Evolutionary conservation across 169 alveolate genomes (phyloP).

Genomic region (Plasmodium coatneyi): DNA sequence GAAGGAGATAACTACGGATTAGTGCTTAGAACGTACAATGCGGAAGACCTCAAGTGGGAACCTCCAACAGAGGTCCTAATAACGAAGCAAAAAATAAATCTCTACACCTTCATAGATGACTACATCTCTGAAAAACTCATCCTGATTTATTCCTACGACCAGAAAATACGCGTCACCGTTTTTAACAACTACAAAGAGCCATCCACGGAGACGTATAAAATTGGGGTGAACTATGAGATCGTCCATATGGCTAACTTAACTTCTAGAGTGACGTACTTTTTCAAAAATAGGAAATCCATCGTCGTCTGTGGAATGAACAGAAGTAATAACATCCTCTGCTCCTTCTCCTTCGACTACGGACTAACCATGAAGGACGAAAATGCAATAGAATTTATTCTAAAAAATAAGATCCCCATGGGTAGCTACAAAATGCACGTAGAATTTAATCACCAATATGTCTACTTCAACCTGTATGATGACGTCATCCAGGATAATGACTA

Average conservation of each 20-base stretch:
- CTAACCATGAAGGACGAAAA: conserved; percentile 33
- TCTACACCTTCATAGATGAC: conserved; percentile 15
- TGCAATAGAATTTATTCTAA: conserved; percentile 22
- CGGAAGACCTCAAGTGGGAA: conserved; percentile 22
- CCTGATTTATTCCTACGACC: conserved; percentile 8
- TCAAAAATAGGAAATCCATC: conserved; percentile 17
- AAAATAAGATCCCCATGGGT: conserved; percentile 5
- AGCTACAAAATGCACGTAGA: conserved; percentile 13
- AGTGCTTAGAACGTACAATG: not conserved
- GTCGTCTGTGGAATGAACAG: conserved; percentile 32
- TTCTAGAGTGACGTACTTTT: conserved; percentile 14
- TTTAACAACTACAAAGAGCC: conserved; percentile 38
- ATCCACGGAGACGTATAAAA: not conserved
- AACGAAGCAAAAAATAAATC: not conserved
- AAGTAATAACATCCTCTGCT: conserved; percentile 20
- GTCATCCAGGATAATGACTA: conserved; percentile 22
- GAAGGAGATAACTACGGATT: conserved; percentile 33
- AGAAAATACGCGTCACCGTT: conserved; percentile 14
- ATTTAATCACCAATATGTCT: conserved; percentile 6
- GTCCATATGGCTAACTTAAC: not conserved
- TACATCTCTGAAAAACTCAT: not conserved
- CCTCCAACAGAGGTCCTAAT: conserved; percentile 1
- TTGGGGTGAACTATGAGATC: conserved; percentile 15
- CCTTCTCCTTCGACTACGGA: conserved; percentile 57
- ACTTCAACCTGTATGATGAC: conserved; percentile 27